Conservation (phyloP, 768 basidiomycete species). For the Clitopilus hobsonii region DNA sequence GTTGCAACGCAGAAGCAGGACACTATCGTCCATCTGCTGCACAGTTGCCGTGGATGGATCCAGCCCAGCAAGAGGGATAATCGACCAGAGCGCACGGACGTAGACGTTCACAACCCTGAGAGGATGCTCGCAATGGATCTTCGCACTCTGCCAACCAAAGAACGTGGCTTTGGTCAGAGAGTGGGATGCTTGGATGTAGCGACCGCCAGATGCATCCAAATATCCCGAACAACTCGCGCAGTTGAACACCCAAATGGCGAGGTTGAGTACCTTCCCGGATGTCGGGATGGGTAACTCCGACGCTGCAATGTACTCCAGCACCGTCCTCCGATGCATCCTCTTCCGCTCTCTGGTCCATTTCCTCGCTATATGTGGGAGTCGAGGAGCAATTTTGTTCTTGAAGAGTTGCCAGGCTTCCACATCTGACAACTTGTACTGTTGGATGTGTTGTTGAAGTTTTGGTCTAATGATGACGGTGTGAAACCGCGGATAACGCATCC, state of each 20-base stretch:
- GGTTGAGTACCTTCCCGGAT: neutral
- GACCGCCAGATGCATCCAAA: too few species aligned
- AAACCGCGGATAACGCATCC: neutral
- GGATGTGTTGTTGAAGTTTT: neutral
- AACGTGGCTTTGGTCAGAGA: neutral
- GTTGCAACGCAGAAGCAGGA: slow-evolving; percentile 5
- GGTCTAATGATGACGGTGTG: neutral
- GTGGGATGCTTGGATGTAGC: neutral
- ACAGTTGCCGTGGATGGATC: slow-evolving; percentile 2
- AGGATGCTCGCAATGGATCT: neutral
- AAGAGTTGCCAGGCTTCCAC: neutral
- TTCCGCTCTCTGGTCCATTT: neutral
- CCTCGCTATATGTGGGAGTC: neutral
- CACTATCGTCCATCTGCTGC: slow-evolving; percentile 5
- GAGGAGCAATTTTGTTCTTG: neutral
- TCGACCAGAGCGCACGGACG: too few species aligned
- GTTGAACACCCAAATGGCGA: neutral
- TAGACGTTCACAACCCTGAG: neutral
- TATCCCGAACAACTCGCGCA: neutral
- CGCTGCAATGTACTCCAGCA: neutral
- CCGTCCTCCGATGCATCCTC: slow-evolving; percentile 9
- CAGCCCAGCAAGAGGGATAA: slow-evolving; percentile 5
- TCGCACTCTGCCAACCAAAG: neutral
- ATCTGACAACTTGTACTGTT: neutral
- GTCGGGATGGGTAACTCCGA: neutral